These are phyloP conservation scores for Platanus orientalis DNA, from an alignment of 164 flowering plant genomes.

Conservation along the genomic window DNA sequence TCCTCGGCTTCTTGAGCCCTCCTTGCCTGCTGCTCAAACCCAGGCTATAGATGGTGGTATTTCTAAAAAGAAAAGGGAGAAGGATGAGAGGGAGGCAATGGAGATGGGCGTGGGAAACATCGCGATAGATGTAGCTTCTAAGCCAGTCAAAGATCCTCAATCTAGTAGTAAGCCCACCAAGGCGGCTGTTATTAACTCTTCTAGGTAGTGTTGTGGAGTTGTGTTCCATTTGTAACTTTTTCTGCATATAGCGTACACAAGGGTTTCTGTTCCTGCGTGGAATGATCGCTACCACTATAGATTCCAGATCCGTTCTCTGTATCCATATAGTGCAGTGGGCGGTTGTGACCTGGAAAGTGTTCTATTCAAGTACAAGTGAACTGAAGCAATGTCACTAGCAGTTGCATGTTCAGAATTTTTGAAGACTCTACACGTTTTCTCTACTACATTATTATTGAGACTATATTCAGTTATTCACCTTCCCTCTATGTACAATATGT, in stretches of 20 bases:
- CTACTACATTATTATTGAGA: not conserved
- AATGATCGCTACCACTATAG: constrained; percentile 9
- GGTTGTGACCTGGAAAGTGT: constrained; percentile 13
- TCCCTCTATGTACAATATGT: not conserved
- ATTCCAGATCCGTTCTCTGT: not conserved
- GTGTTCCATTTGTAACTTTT: not conserved
- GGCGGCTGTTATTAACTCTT: constrained; percentile 6
- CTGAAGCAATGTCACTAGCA: not conserved
- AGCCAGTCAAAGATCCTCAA: constrained; percentile 29
- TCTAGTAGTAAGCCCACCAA: constrained; percentile 10
- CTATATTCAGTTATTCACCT: not conserved
- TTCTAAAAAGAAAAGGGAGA: too few relatives aligned
- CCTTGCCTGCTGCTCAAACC: too few relatives aligned
- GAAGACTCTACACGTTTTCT: not conserved
- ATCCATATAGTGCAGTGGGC: not conserved
- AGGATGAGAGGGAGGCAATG: constrained; percentile 73
- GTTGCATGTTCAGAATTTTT: not conserved
- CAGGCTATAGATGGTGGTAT: too few relatives aligned
- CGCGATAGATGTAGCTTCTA: constrained; percentile 46
- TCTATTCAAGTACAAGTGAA: not conserved
- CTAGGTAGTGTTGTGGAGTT: constrained; percentile 1
- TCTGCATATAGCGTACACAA: not conserved
- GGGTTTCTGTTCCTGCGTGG: not conserved
- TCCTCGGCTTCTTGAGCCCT: constrained; percentile 49
- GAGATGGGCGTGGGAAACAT: constrained; percentile 70